These are phyloP conservation scores for Yamadazyma nakazawae DNA, from an alignment of 805 yeast genomes.

Conservation along the genomic window DNA sequence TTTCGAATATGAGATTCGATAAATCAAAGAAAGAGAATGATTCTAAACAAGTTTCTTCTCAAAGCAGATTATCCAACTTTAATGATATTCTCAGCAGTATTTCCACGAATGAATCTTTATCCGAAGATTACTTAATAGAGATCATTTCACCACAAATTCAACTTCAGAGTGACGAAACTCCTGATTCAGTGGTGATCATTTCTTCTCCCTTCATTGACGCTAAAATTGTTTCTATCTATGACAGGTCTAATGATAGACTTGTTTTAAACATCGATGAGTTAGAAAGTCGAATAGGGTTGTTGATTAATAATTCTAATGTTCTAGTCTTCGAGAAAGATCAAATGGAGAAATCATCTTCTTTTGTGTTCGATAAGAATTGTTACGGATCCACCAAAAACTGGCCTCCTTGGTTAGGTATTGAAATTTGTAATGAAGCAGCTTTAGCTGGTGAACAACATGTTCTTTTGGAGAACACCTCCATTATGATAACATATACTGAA, in stretches of 20 bases:
- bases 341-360: slow-evolving; percentile 11
- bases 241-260: slow-evolving; percentile 33
- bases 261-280: slow-evolving; percentile 33
- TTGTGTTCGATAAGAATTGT: slow-evolving; percentile 31
- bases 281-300: slow-evolving; percentile 67
- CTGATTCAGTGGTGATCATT: slow-evolving; percentile 61
- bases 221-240: slow-evolving; percentile 63
- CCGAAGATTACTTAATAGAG: slow-evolving; percentile 40
- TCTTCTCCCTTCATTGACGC: slow-evolving; percentile 70
- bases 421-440: slow-evolving; percentile 47
- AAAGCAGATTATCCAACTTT: slow-evolving; percentile 27
- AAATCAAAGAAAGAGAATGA: neutral
- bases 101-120: slow-evolving; percentile 19
- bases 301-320: slow-evolving; percentile 68
- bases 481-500: slow-evolving; percentile 56
- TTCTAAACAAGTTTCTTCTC: slow-evolving; percentile 2
- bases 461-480: slow-evolving; percentile 61
- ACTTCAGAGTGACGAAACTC: slow-evolving; percentile 34
- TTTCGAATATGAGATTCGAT: slow-evolving; percentile 5
- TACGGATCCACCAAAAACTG: slow-evolving; percentile 67
- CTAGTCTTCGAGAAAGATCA: slow-evolving; percentile 60
- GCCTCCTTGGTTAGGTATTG: slow-evolving; percentile 91
- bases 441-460: slow-evolving; percentile 46
- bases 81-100: slow-evolving; percentile 27
- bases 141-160: slow-evolving; percentile 45